These are phyloP conservation scores for Podospora pseudoanserina DNA, from an alignment of 495 filamentous ascomycete genomes.

Conservation along the genomic window DNA sequence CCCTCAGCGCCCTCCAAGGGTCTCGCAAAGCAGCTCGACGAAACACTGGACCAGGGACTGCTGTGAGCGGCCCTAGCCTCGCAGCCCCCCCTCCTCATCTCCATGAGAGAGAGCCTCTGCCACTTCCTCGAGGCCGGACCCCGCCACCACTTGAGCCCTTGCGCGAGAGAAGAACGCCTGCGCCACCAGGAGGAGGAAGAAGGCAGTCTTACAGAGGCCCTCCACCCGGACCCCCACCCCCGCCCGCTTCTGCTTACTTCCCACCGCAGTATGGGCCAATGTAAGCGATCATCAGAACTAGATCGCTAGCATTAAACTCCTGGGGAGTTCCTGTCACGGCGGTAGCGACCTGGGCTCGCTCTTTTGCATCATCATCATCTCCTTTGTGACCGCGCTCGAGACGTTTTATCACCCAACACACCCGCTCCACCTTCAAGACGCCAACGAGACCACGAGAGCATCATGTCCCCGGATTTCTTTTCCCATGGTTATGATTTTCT, in stretches of 20 bases:
- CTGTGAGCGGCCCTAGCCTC: constrained; percentile 34
- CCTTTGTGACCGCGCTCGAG: neutral
- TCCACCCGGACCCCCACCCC: constrained; percentile 26
- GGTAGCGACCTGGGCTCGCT: neutral
- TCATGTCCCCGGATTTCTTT: constrained; percentile 1
- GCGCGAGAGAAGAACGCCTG: constrained; percentile 35
- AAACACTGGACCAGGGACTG: constrained; percentile 25
- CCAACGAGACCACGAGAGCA: constrained; percentile 6
- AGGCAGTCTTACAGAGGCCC: constrained; percentile 25
- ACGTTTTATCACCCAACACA: neutral
- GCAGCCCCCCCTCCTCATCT: constrained; percentile 6
- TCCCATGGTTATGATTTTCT: neutral
- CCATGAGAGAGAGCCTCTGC: constrained; percentile 23
- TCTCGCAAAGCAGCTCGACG: constrained; percentile 39
- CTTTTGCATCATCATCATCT: neutral
- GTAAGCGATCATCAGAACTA: neutral
- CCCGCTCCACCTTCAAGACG: neutral
- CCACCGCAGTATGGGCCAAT: constrained; percentile 14
- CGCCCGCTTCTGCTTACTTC: constrained; percentile 28
- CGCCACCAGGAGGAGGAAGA: constrained; percentile 24
- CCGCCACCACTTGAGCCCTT: constrained; percentile 34
- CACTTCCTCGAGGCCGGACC: constrained; percentile 30
- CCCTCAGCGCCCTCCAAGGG: constrained; percentile 49
- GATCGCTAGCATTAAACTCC: neutral
- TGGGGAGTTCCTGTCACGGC: neutral